Conservation (phyloP, 345 rosid genomes). For the Streptanthus diversifolius region DNA sequence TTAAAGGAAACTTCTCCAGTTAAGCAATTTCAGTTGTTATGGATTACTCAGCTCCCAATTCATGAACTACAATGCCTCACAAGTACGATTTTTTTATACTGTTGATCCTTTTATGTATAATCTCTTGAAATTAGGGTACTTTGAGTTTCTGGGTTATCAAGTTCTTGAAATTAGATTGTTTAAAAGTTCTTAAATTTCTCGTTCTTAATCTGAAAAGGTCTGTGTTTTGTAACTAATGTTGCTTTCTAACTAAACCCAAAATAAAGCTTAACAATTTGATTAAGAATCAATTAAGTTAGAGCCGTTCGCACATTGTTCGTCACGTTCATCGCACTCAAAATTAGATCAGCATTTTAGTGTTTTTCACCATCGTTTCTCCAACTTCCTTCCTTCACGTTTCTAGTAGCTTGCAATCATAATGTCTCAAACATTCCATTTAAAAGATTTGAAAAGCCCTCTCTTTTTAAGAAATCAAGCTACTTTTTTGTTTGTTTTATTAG, state of each 20-base stretch:
- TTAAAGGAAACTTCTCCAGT: neutral
- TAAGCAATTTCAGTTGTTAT: neutral
- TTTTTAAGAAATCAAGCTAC: neutral
- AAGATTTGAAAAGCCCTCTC: neutral
- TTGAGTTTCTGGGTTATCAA: conserved; percentile 12
- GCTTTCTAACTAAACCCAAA: neutral
- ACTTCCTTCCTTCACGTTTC: conserved; percentile 28
- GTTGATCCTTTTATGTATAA: neutral
- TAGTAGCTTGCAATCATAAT: conserved; percentile 2
- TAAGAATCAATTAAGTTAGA: neutral
- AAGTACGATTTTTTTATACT: neutral
- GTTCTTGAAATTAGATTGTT: conserved; percentile 11
- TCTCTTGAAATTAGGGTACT: neutral
- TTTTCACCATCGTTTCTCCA: conserved; percentile 10
- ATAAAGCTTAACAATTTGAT: neutral
- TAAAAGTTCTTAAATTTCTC: neutral
- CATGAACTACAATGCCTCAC: conserved; percentile 7
- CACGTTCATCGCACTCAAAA: conserved; percentile 19
- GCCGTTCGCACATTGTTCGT: conserved; percentile 17
- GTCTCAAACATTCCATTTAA: neutral
- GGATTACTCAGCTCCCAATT: conserved; percentile 1
- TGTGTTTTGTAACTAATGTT: neutral
- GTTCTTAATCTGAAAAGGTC: neutral
- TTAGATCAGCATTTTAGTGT: neutral
- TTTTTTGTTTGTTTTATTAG: neutral